A percentile compares a stretch with the other conserved stretches of the same genome.
Evolutionary conservation across 345 rosid genomes (phyloP).

Genomic region (Syzygium jambos): DNA sequence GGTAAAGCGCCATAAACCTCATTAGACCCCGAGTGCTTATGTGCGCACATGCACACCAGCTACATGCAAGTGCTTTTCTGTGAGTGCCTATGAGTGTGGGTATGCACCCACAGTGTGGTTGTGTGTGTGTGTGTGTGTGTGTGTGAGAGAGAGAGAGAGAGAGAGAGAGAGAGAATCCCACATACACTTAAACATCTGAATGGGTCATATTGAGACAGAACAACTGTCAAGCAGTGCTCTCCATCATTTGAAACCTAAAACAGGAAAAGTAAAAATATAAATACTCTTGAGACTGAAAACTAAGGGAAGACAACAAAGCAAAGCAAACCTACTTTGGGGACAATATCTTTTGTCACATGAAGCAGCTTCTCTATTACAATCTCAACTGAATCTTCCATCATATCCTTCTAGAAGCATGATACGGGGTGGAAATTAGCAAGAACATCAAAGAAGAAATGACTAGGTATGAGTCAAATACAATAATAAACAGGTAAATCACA

Average conservation of each 20-base stretch:
- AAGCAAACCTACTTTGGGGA: constrained; percentile 47
- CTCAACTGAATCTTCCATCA: constrained; percentile 91
- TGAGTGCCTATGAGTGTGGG: background rate
- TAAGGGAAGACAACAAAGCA: background rate
- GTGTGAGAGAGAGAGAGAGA: background rate
- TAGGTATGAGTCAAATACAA: constrained; percentile 1
- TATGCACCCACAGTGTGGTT: background rate
- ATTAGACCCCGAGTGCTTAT: background rate
- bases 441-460: background rate
- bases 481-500: background rate
- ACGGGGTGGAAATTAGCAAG: background rate
- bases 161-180: background rate
- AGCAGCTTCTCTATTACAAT: constrained; percentile 88
- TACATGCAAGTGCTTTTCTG: background rate
- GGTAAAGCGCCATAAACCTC: background rate
- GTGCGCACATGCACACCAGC: background rate
- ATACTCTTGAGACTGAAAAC: constrained; percentile 3
- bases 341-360: constrained; percentile 65
- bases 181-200: constrained; percentile 93
- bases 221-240: constrained; percentile 74
- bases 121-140: rapidly evolving
- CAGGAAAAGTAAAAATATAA: background rate
- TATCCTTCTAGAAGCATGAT: constrained; percentile 56
- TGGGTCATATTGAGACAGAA: constrained; percentile 82
- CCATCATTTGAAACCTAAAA: constrained; percentile 80